These are phyloP conservation scores for Colletotrichum cereale DNA, from an alignment of 2,329 filamentous ascomycete species.

Conservation along the genomic window DNA sequence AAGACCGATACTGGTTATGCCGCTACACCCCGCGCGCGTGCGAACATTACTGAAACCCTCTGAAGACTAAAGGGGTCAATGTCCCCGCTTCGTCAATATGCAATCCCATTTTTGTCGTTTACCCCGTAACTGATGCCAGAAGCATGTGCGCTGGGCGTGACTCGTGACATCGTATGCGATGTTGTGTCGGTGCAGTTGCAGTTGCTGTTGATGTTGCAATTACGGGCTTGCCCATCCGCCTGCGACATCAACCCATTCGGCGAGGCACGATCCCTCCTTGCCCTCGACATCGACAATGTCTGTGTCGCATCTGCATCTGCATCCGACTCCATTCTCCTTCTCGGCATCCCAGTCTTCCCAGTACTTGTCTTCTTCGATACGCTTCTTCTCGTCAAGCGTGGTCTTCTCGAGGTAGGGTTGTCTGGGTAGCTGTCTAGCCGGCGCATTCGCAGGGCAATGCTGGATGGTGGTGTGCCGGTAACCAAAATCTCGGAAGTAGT, in stretches of 20 bases:
- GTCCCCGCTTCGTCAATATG: conserved; percentile 39
- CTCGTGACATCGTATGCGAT: conserved; percentile 36
- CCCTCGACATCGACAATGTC: conserved; percentile 98
- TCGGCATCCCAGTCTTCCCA: conserved; percentile 90
- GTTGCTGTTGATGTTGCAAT: background rate
- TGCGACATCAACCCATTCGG: conserved; percentile 97
- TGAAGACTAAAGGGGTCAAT: conserved; percentile 18
- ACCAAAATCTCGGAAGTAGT: conserved; percentile 99
- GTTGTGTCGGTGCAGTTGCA: conserved; percentile 2
- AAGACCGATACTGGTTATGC: conserved; percentile 35
- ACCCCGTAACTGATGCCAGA: conserved; percentile 27
- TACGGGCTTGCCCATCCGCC: conserved; percentile 83
- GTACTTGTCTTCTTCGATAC: conserved; percentile 93
- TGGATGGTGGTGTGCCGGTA: conserved; percentile 99
- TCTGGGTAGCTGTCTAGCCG: conserved; percentile 84
- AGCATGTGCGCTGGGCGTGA: conserved; percentile 23
- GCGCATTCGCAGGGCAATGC: conserved; percentile 96
- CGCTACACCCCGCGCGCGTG: conserved; percentile 27
- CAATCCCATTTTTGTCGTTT: conserved; percentile 33
- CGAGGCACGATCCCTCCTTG: conserved; percentile 94
- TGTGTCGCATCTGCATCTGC: conserved; percentile 95
- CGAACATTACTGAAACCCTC: conserved; percentile 32
- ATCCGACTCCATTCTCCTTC: conserved; percentile 97
- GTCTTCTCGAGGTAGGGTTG: conserved; percentile 86
- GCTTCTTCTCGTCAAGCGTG: conserved; percentile 83